These are phyloP conservation scores for Sclerotinia subarctica DNA, from an alignment of 2,329 filamentous ascomycete species.

Conservation along the genomic window DNA sequence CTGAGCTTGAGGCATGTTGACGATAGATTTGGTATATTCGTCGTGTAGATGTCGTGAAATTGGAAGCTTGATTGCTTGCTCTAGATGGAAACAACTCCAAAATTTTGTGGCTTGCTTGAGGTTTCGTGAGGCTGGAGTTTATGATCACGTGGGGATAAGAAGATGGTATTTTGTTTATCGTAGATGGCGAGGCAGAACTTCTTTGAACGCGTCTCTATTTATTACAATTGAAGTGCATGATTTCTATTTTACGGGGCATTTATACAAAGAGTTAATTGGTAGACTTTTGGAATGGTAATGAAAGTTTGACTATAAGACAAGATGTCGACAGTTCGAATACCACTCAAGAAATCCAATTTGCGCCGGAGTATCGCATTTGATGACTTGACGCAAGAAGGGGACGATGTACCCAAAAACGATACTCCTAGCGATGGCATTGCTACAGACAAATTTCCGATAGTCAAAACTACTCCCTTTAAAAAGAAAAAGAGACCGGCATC, in stretches of 20 bases:
- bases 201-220: not conserved
- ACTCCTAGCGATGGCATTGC: conserved; percentile 20
- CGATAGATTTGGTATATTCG: conserved; percentile 19
- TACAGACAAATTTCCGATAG: conserved; percentile 43
- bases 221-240: not conserved
- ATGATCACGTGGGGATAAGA: conserved; percentile 34
- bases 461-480: conserved; percentile 53
- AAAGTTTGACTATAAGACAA: not conserved
- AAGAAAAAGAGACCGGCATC: conserved; percentile 63
- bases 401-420: conserved; percentile 22
- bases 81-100: conserved; percentile 12
- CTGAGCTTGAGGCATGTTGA: conserved; percentile 91
- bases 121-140: conserved; percentile 23
- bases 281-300: not conserved
- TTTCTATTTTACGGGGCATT: not conserved
- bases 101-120: conserved; percentile 21
- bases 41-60: conserved; percentile 22
- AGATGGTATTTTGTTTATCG: conserved; percentile 3
- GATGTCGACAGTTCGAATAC: conserved; percentile 44
- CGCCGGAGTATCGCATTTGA: conserved; percentile 53
- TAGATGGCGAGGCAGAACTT: conserved; percentile 10
- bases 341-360: conserved; percentile 56
- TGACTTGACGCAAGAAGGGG: conserved; percentile 35
- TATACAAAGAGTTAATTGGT: not conserved
- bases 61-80: conserved; percentile 16